A percentile compares a stretch with the other conserved stretches of the same genome.
Evolutionary conservation across 2,329 filamentous ascomycete genomes (phyloP).

Genomic region (Shiraia sp.): DNA sequence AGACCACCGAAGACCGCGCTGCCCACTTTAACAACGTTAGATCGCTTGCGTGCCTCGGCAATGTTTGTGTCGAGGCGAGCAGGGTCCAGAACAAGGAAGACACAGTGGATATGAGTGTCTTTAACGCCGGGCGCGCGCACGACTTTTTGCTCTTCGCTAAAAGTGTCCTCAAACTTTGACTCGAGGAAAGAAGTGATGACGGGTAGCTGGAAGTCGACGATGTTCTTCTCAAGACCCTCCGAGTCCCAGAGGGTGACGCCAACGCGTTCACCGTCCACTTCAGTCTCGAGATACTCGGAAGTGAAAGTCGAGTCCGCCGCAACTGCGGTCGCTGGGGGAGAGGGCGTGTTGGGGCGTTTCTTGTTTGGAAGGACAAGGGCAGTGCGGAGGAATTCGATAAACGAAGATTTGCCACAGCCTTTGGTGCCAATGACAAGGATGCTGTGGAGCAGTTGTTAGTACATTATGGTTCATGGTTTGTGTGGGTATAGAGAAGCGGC

Average conservation of each 20-base stretch:
- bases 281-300: conserved; percentile 88
- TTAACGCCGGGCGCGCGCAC: conserved; percentile 87
- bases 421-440: conserved; percentile 88
- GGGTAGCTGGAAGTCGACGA: conserved; percentile 90
- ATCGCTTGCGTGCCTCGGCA: conserved; percentile 62
- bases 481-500: neutral
- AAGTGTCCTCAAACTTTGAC: conserved; percentile 98
- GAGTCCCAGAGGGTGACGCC: conserved; percentile 97
- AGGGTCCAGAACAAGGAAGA: conserved; percentile 90
- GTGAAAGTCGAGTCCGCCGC: conserved; percentile 64
- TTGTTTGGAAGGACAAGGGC: conserved; percentile 81
- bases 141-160: conserved; percentile 96
- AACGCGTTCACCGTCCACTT: conserved; percentile 88
- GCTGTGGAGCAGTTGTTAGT: conserved; percentile 55
- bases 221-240: conserved; percentile 88
- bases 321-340: conserved; percentile 52
- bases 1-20: conserved; percentile 66
- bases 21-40: conserved; percentile 51
- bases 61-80: conserved; percentile 82
- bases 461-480: too few relatives aligned
- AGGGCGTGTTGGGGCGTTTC: conserved; percentile 62
- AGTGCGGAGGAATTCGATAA: conserved; percentile 91
- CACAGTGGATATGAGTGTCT: conserved; percentile 96
- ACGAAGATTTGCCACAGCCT: conserved; percentile 91
- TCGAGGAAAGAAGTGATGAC: conserved; percentile 92